Conservation (phyloP, 352 stramenopile genomes). For the Phytophthora macrochlamydospora region DNA sequence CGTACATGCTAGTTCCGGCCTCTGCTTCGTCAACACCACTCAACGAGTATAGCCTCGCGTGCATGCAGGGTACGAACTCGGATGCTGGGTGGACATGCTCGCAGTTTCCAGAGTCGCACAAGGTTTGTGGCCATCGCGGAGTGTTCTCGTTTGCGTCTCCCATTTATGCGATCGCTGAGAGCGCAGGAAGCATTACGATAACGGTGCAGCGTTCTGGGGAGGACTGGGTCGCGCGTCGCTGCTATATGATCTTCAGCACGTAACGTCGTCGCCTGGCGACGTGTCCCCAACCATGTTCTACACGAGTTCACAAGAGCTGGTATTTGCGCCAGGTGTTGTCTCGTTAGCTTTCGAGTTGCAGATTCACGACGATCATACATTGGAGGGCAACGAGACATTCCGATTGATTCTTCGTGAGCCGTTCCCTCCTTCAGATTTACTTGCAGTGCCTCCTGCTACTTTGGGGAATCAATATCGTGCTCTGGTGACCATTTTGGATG, state of each 20-base stretch:
- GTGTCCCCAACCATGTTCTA: conserved; percentile 89
- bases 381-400: conserved; percentile 76
- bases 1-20: conserved; percentile 59
- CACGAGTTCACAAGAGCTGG: conserved; percentile 77
- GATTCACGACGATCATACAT: conserved; percentile 90
- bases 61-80: conserved; percentile 54
- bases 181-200: conserved; percentile 71
- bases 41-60: conserved; percentile 66
- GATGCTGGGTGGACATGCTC: conserved; percentile 79
- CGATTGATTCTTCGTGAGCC: conserved; percentile 54
- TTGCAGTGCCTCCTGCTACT: conserved; percentile 20
- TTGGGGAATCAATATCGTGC: conserved; percentile 70
- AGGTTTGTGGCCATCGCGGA: conserved; percentile 90
- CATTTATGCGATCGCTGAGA: conserved; percentile 84
- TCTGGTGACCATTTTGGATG: conserved; percentile 76
- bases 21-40: conserved; percentile 25
- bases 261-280: conserved; percentile 76
- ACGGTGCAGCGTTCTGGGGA: conserved; percentile 88
- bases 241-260: conserved; percentile 85
- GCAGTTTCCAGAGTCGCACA: conserved; percentile 60
- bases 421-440: conserved; percentile 21
- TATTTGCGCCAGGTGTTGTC: conserved; percentile 84
- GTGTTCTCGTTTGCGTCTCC: conserved; percentile 90
- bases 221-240: conserved; percentile 78
- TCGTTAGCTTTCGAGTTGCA: conserved; percentile 89